Evolutionary conservation across 306 rosid genomes (phyloP).

Genomic region (Lagenaria siceraria): DNA sequence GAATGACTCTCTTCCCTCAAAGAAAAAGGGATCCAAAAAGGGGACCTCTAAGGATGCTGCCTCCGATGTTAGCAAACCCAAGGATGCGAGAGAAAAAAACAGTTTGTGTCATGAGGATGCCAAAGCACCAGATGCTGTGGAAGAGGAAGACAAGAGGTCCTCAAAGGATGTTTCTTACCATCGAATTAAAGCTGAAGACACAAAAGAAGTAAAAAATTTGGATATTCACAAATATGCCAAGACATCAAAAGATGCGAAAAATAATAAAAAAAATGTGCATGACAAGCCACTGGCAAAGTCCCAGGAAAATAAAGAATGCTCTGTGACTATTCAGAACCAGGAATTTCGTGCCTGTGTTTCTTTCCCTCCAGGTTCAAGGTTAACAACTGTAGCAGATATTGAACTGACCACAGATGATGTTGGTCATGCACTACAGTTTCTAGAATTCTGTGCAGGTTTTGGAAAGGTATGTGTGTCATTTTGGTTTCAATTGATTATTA

Average conservation of each 20-base stretch:
- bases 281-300: conserved; percentile 3
- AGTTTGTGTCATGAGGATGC: not conserved
- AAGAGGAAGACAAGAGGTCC: not conserved
- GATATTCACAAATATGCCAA: not conserved
- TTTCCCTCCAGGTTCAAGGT: conserved; percentile 35
- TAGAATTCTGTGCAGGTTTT: conserved; percentile 62
- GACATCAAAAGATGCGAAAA: conserved; percentile 6
- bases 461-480: conserved; percentile 43
- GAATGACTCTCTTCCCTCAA: not conserved
- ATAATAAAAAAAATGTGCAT: conserved; percentile 11
- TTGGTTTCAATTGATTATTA: not conserved
- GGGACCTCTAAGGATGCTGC: conserved; percentile 4
- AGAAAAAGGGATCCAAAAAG: conserved; percentile 5
- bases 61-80: not conserved
- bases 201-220: conserved; percentile 1
- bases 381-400: conserved; percentile 32
- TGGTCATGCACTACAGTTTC: conserved; percentile 66
- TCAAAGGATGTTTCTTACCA: conserved; percentile 6
- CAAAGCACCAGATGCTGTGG: not conserved
- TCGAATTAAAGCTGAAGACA: not conserved
- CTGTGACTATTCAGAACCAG: not conserved
- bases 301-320: conserved; percentile 5
- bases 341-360: conserved; percentile 16
- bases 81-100: conserved; percentile 3
- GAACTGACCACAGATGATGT: conserved; percentile 42